Evolutionary conservation across 352 stramenopile species (phyloP).

Genomic region (Blastocystis hominis): DNA sequence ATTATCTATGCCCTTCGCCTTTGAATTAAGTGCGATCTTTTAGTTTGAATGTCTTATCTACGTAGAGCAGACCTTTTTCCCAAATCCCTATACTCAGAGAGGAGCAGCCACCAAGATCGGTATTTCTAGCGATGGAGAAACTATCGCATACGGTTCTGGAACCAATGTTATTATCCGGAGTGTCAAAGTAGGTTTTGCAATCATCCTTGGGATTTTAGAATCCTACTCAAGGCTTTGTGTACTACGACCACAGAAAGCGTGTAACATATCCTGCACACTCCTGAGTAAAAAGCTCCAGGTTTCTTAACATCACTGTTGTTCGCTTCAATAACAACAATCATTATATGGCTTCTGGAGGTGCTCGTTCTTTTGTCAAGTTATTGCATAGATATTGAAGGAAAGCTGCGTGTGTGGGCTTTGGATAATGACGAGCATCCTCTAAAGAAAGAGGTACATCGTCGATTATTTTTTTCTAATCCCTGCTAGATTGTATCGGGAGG

Average conservation of each 20-base stretch:
- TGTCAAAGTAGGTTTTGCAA: background rate
- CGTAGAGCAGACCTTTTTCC: conserved; percentile 52
- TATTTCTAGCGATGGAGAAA: conserved; percentile 16
- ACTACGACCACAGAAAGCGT: conserved; percentile 22
- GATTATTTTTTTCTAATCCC: background rate
- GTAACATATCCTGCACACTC: conserved; percentile 29
- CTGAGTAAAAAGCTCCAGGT: background rate
- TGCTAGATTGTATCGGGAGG: conserved; percentile 61
- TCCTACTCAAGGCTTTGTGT: conserved; percentile 29
- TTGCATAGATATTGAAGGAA: conserved; percentile 37
- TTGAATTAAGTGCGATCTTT: too few species aligned
- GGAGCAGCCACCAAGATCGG: conserved; percentile 11
- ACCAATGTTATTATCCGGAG: conserved; percentile 25
- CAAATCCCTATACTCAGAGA: conserved; percentile 25
- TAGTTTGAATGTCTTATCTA: too few species aligned
- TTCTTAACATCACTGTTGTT: conserved; percentile 1
- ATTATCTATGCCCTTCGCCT: too few species aligned
- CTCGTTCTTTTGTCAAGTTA: background rate
- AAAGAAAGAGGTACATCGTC: conserved; percentile 32
- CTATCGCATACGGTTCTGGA: background rate
- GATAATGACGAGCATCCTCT: conserved; percentile 52
- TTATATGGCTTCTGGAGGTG: conserved; percentile 39
- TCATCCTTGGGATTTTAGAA: conserved; percentile 5
- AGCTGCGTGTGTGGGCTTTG: conserved; percentile 49
- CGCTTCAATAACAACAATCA: conserved; percentile 1